phyloP scores from a whole-genome alignment of 768 basidiomycete genomes.

The Butyriboletus loyo region DNA sequence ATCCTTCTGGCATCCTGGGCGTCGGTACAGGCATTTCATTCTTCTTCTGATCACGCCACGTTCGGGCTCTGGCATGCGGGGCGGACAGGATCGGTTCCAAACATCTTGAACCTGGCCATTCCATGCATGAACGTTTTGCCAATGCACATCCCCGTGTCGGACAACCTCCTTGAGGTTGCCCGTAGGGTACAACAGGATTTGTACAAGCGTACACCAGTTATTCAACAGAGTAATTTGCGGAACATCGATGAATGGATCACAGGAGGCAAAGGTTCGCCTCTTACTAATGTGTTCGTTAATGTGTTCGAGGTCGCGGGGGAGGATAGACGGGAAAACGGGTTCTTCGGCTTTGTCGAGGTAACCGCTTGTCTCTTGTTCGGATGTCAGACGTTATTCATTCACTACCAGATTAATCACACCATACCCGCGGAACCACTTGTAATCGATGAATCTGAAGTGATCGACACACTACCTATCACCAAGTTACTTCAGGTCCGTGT shows the following conservation, averaged over 20 bases:
- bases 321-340: conserved; percentile 3
- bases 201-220: conserved; percentile 33
- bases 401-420: conserved; percentile 34
- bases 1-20: conserved; percentile 46
- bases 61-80: conserved; percentile 50
- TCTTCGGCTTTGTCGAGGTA: conserved; percentile 37
- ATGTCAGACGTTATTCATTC: neutral
- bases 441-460: conserved; percentile 7
- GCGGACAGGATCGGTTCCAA: conserved; percentile 34
- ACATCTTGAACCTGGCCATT: conserved; percentile 37
- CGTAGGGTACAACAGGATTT: conserved; percentile 36
- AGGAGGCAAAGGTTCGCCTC: conserved; percentile 24
- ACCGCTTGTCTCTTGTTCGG: conserved; percentile 3
- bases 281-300: conserved; percentile 46
- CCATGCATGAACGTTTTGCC: conserved; percentile 48
- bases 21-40: conserved; percentile 33
- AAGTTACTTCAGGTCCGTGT: conserved; percentile 26
- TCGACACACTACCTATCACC: conserved; percentile 19
- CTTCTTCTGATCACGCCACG: conserved; percentile 27
- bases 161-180: conserved; percentile 28
- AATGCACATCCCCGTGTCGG: conserved; percentile 28
- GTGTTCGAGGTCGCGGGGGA: conserved; percentile 38
- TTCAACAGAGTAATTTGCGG: conserved; percentile 40
- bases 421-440: conserved; percentile 24
- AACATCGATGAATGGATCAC: conserved; percentile 38